Percentiles rank a stretch among this genome's conserved stretches.
Evolutionary conservation across 768 basidiomycete species (phyloP).

Genomic region (Pilatotrama ljubarskyi): DNA sequence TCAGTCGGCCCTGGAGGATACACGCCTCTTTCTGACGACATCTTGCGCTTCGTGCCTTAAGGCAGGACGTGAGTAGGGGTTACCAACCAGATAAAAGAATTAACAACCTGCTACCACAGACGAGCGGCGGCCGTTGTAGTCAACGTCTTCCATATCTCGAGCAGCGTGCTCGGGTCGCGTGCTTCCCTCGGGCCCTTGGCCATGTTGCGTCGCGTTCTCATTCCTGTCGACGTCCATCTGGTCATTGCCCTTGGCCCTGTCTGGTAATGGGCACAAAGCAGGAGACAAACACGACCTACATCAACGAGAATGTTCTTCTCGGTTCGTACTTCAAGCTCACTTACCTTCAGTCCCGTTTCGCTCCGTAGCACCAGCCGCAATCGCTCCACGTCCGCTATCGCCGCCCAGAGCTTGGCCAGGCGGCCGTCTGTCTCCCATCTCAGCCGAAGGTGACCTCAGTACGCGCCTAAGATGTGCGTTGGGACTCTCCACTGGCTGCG

Average conservation of each 20-base stretch:
- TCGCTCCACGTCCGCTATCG: constrained; percentile 13
- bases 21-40: constrained; percentile 64
- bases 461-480: constrained; percentile 34
- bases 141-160: constrained; percentile 54
- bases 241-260: constrained; percentile 25
- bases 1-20: constrained; percentile 60
- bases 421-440: constrained; percentile 22
- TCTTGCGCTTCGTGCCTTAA: constrained; percentile 81
- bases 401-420: constrained; percentile 10
- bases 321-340: constrained; percentile 5
- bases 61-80: constrained; percentile 25
- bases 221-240: constrained; percentile 24
- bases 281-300: constrained; percentile 7
- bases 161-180: constrained; percentile 15
- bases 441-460: constrained; percentile 28
- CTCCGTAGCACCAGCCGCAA: constrained; percentile 3
- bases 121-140: constrained; percentile 71
- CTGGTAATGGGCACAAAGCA: constrained; percentile 9
- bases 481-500: constrained; percentile 27
- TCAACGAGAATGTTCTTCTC: constrained; percentile 14
- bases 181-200: constrained; percentile 14
- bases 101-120: constrained; percentile 60
- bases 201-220: constrained; percentile 15
- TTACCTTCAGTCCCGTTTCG: constrained; percentile 20
- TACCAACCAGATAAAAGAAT: constrained; percentile 21